Base-by-base conservation (phyloP, 495 filamentous ascomycete genomes). In the Lasiosphaeria ovina region DNA sequence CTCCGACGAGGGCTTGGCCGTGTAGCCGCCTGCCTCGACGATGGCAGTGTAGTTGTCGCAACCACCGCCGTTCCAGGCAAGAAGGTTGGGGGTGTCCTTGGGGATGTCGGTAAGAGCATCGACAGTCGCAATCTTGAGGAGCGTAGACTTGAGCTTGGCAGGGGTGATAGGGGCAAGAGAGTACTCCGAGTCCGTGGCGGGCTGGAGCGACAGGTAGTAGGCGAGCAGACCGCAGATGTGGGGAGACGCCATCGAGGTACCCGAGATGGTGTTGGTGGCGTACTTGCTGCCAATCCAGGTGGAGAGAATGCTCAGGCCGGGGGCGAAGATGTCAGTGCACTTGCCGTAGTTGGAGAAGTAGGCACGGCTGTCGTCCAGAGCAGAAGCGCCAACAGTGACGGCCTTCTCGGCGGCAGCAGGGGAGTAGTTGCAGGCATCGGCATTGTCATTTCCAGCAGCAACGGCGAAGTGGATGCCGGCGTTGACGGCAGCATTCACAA, bases 261-360 rank as follows among this genome's bases (percentile, higher is more conserved):
- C 95, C 34, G 95, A 99, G 79, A 99, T 99, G 74, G 90, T 96
- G 84, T 99, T 99, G 78, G 87, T 82, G 66, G 93, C 92, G 70
- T 89, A 87, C 72, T 93, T 87, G 87, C 89, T 91, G 70, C 95
- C 95, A 68, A 92, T 94, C 95, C 95, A 99, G 76, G 94, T 97
- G 35, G 95, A 98, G 58, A 89, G 82, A 65, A 99, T 98, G 87
- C 92, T 97, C 52, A 98, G 82, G 67, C 95, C 95, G 55, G 95
- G 95, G 58, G 92, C 95, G 72, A 99, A 99, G 81, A 99, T 97
- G 75, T 98, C 92, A 72, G 93, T 96, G 84, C 95, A 99, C 84
- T 92, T 93, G 74, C 95, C 95, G 77, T 87, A 98, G 88, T 99
- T 99, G 85, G 95, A 98, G 88, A 99, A 99, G 85, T 98, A 99